Percentiles rank a stretch among this genome's conserved stretches.
phyloP scores from a whole-genome alignment of 108 stramenopile genomes.

The Chaetoceros muelleri region DNA sequence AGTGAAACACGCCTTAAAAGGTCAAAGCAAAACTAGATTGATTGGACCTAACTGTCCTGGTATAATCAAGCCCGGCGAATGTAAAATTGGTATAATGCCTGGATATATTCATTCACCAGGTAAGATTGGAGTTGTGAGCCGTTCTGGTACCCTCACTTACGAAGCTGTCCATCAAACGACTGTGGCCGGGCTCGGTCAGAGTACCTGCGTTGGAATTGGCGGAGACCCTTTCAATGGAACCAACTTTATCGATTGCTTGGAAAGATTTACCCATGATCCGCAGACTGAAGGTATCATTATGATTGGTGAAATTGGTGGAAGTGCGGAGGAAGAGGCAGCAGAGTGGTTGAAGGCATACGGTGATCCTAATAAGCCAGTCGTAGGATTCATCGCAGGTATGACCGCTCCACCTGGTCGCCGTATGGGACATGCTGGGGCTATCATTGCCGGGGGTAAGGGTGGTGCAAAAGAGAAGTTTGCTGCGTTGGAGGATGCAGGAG shows the following conservation, averaged over 20 bases:
- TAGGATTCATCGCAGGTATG: slow-evolving; percentile 98
- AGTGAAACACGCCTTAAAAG: slow-evolving; percentile 82
- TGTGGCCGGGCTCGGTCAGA: slow-evolving; percentile 90
- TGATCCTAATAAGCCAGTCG: slow-evolving; percentile 98
- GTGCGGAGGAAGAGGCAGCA: slow-evolving; percentile 96
- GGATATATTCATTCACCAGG: slow-evolving; percentile 96
- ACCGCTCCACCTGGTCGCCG: slow-evolving; percentile 98
- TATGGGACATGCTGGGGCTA: slow-evolving; percentile 99
- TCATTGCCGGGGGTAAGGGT: slow-evolving; percentile 97
- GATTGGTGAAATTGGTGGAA: slow-evolving; percentile 99
- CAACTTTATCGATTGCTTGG: slow-evolving; percentile 97
- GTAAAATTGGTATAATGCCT: slow-evolving; percentile 99
- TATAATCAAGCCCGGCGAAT: slow-evolving; percentile 99
- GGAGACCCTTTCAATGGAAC: slow-evolving; percentile 99
- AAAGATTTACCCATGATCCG: slow-evolving; percentile 96
- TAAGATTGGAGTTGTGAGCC: slow-evolving; percentile 95
- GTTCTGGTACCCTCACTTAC: slow-evolving; percentile 95
- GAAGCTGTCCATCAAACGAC: slow-evolving; percentile 99
- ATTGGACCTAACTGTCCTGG: slow-evolving; percentile 99
- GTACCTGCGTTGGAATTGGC: slow-evolving; percentile 96
- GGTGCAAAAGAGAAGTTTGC: slow-evolving; percentile 92
- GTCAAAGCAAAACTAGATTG: slow-evolving; percentile 77
- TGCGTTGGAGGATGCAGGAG: slow-evolving; percentile 90
- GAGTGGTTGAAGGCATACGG: slow-evolving; percentile 95
- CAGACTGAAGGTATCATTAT: slow-evolving; percentile 97